Evolutionary conservation across 495 filamentous ascomycete genomes (phyloP).

Genomic region (Talaromyces nanjingensis): DNA sequence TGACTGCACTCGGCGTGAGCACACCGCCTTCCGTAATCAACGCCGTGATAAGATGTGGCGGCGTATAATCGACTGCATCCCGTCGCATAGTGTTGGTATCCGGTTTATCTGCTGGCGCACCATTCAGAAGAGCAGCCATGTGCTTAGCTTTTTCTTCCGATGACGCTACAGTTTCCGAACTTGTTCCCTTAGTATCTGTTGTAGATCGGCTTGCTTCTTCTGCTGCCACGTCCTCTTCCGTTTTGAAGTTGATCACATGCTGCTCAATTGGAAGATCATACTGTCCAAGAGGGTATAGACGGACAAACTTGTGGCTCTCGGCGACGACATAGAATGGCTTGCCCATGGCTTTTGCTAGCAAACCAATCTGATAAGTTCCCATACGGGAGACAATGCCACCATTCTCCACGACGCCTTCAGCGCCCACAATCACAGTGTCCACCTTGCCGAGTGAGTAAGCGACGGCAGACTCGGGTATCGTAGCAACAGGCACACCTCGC

Average conservation of each 20-base stretch:
- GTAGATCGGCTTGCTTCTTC: constrained; percentile 17
- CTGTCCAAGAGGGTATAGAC: constrained; percentile 71
- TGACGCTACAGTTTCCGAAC: constrained; percentile 20
- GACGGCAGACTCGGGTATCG: constrained; percentile 72
- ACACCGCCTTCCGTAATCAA: constrained; percentile 73
- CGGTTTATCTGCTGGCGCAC: not conserved
- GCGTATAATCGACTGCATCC: constrained; percentile 80
- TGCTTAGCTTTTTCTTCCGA: constrained; percentile 17
- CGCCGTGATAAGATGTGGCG: constrained; percentile 71
- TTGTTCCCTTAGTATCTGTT: constrained; percentile 7
- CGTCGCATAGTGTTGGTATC: constrained; percentile 3
- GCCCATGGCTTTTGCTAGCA: constrained; percentile 66
- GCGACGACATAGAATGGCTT: constrained; percentile 87
- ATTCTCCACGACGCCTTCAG: constrained; percentile 92
- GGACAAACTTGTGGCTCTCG: constrained; percentile 92
- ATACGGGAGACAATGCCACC: constrained; percentile 85
- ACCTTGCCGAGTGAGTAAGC: constrained; percentile 80
- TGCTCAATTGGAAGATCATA: constrained; percentile 73
- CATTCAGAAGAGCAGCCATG: constrained; percentile 10
- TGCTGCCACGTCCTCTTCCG: constrained; percentile 42
- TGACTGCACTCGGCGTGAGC: constrained; percentile 67
- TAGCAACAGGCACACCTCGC: constrained; percentile 74
- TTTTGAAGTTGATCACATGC: constrained; percentile 63
- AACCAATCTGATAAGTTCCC: constrained; percentile 86
- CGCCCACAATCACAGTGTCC: constrained; percentile 78